These are phyloP conservation scores for Begonia peltatifolia DNA, from an alignment of 306 rosid genomes.

Conservation along the genomic window DNA sequence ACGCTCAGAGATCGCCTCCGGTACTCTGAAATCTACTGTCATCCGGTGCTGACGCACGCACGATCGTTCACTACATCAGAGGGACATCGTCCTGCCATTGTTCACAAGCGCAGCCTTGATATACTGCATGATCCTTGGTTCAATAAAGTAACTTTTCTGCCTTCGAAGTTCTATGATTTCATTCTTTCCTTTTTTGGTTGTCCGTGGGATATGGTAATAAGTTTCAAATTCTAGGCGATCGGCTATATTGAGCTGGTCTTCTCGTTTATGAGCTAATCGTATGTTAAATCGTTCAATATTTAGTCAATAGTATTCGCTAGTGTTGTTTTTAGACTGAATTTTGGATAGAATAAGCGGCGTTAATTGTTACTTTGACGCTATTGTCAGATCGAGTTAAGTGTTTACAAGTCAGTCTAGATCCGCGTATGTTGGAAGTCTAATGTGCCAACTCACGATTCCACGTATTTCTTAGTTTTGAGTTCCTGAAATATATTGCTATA, in stretches of 20 bases:
- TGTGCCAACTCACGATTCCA: too few species aligned
- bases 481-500: too few species aligned
- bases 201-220: neutral
- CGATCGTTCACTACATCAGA: slow-evolving; percentile 69
- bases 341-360: too few species aligned
- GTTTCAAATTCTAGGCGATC: too few species aligned
- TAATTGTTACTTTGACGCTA: too few species aligned
- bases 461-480: too few species aligned
- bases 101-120: slow-evolving; percentile 90
- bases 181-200: neutral
- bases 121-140: slow-evolving; percentile 99
- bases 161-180: neutral
- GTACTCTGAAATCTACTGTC: slow-evolving; percentile 2
- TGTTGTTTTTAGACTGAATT: too few species aligned
- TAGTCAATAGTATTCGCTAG: too few species aligned
- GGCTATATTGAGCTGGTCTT: neutral
- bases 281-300: too few species aligned
- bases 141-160: slow-evolving; percentile 41
- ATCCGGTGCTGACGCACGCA: slow-evolving; percentile 16
- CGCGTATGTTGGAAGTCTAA: too few species aligned
- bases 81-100: slow-evolving; percentile 73
- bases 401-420: too few species aligned
- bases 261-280: neutral
- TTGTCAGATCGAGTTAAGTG: too few species aligned
- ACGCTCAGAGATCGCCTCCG: slow-evolving; percentile 27